Conservation (phyloP, 129 eudicot genomes). For the Arctium minus region DNA sequence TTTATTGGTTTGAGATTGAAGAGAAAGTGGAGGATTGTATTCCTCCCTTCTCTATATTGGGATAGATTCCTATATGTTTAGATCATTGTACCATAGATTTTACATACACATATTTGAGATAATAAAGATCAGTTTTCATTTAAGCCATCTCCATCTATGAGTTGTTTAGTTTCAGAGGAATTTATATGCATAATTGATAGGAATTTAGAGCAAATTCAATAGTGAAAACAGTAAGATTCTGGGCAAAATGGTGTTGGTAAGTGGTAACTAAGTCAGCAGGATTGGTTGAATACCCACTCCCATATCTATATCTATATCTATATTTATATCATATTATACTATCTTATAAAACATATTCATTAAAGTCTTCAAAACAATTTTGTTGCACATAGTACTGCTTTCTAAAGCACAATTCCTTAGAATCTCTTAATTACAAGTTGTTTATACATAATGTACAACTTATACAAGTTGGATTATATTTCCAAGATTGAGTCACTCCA, state of each 20-base stretch:
- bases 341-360: too few species aligned
- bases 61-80: not conserved
- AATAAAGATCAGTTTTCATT: conserved; percentile 17
- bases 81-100: not conserved
- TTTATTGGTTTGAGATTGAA: conserved; percentile 14
- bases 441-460: too few species aligned
- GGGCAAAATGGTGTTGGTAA: not conserved
- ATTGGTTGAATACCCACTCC: not conserved
- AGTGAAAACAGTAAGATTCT: not conserved
- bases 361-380: too few species aligned
- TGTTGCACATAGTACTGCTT: too few species aligned
- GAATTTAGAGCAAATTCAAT: not conserved
- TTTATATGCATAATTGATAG: not conserved
- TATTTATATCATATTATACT: too few species aligned
- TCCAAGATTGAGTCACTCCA: too few species aligned
- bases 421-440: too few species aligned
- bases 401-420: too few species aligned
- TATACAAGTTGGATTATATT: too few species aligned
- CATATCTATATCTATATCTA: not conserved
- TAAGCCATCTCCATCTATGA: not conserved
- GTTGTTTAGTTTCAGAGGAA: not conserved
- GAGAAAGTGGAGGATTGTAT: conserved; percentile 32
- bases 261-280: not conserved
- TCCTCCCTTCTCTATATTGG: conserved; percentile 30
- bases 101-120: conserved; percentile 18